phyloP scores from a whole-genome alignment of 2,329 filamentous ascomycete species.

The Teratosphaeria nubilosa region DNA sequence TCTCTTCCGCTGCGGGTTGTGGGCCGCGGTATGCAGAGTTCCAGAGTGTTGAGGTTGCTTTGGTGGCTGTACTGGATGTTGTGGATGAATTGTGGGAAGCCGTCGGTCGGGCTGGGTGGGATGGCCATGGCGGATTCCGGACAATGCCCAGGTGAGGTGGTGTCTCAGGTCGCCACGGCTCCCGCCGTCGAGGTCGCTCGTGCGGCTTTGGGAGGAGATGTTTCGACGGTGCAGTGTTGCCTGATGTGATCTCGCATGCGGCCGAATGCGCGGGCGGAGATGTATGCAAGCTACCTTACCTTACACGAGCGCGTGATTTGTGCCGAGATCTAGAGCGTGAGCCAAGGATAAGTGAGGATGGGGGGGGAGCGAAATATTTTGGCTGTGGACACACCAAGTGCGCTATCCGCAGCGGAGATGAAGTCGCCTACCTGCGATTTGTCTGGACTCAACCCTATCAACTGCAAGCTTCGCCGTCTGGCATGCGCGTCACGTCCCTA shows the following conservation, averaged over 20 bases:
- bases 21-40: constrained; percentile 32
- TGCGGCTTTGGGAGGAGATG: too few relatives aligned
- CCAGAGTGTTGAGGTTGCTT: constrained; percentile 31
- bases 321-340: not conserved
- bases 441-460: not conserved
- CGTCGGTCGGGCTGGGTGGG: constrained; percentile 5
- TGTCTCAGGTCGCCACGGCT: too few relatives aligned
- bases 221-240: too few relatives aligned
- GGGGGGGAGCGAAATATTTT: too few relatives aligned
- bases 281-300: too few relatives aligned
- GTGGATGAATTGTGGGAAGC: constrained; percentile 16
- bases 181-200: too few relatives aligned
- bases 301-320: not conserved
- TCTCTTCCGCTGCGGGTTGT: constrained; percentile 10
- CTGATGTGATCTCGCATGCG: too few relatives aligned
- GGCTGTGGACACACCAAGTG: too few relatives aligned
- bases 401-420: not conserved
- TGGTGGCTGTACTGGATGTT: constrained; percentile 21
- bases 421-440: not conserved
- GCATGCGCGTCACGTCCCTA: not conserved
- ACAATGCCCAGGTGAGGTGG: too few relatives aligned
- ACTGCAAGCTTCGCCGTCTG: not conserved
- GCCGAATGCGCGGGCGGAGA: too few relatives aligned
- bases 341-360: not conserved
- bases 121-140: constrained; percentile 4